Base-by-base conservation (phyloP, 805 yeast species). In the Saturnispora serradocipensis region DNA sequence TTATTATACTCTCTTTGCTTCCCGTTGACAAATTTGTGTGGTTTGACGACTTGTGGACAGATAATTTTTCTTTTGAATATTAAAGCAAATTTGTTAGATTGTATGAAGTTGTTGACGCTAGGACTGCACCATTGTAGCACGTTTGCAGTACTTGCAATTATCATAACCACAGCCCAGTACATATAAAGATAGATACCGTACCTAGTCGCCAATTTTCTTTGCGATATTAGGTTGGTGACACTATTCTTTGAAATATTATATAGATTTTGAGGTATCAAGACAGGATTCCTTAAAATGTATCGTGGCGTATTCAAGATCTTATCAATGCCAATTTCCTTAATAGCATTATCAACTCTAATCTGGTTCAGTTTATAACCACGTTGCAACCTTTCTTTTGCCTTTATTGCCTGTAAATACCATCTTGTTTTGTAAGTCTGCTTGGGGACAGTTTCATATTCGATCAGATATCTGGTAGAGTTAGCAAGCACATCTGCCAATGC, bases 91-190 rank as follows among this genome's bases (percentile, higher is more conserved):
- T 43, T 57, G 5, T 53, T 54, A 25, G 59, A 60, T 32, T 61
- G 58, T 8, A 62, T 36, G 20, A 51, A 57, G 44, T 61, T 58
- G 24, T 59, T 58, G 16, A 58, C 52, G 44, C 59, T 57, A 0
- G 75, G 75, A 22, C 61, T 58, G 43, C 70, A 64, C 74, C 75
- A 71, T 16, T 63, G 59, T 1, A 60, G 52, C 25, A 64, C 52
- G 53, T 71, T 70, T 30, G 56, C 43, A 3, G 62, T 10, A 5
- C 59, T 35, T 4, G 68, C 66, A 45, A 61, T 25, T 2, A 62
- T 13, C 11, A 66, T 51, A 3, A 69, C 54, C 4, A 61, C 11
- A 1, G 57, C 63, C 74, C 74, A 70, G 44, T 67, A 70, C 0
- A 59, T 58, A 20, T 66, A 54, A 13, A 68, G 48, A 4, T 50